Base-by-base conservation (phyloP, 345 rosid species). In the Eucalyptus cloeziana region DNA sequence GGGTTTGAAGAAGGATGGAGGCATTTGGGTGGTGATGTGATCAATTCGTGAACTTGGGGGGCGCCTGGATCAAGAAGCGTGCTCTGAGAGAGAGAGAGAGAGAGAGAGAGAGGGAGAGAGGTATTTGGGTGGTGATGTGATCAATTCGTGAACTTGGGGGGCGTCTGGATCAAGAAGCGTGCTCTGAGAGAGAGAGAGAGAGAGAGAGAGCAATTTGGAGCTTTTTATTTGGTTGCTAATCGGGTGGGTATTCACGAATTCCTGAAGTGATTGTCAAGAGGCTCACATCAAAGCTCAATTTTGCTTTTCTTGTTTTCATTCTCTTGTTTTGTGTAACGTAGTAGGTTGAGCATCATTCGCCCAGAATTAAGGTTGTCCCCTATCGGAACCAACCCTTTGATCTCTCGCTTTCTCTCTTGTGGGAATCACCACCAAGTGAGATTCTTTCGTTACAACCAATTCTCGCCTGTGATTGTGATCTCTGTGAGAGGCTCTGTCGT, bases 391-490 rank as follows among this genome's bases (percentile, higher is more conserved):
- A 31, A 12, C 86, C 71, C 50, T 58, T 69, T 40, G 85, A 54
- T 83, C 87, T 62, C 89, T 86, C 87, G 51, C 69, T 85, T 60
- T 19, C 81, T 76, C 83, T 58, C 33, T 89, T 10, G 25, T 44
- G 30, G 87, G 51, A 49, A 89, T 58, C 67, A 71, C 51, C 89
- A 51, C 45, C 86, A 60, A 33, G 89, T 89, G 91, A 88, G 91
- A 88, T 88, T 87, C 88, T 87, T 62, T 91, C 60, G 91, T 92
- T 90, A 40, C 90, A 92, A 79, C 91, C 89, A 85, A 87, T 91
- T 87, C 88, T 90, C n/a, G 40, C 56, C 54, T 76, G 47, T 87
- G 87, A 79, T 85, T 44, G 47, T 19, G 64, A 87, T 83, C 43
- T 89, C 47, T 86, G 52, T 81, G 88, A 58, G 89, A 88, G 49